A percentile compares a stretch with the other conserved stretches of the same genome.
phyloP scores from a whole-genome alignment of 495 filamentous ascomycete genomes.

The Bombardia bombarda region DNA sequence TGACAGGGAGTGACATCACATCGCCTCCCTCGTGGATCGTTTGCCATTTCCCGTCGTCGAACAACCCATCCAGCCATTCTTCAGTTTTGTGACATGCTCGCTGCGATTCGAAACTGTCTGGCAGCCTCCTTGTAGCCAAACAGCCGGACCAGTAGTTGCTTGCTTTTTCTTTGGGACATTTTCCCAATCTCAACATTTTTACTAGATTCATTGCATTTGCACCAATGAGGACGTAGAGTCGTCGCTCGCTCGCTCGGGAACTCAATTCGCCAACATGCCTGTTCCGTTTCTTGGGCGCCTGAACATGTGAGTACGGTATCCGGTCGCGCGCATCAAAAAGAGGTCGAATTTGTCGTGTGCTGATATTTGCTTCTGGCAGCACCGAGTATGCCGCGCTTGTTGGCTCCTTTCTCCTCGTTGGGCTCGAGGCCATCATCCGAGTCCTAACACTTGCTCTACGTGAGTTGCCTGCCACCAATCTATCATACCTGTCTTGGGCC shows the following conservation, averaged over 20 bases:
- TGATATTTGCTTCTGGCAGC: conserved; percentile 27
- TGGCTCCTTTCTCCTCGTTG: conserved; percentile 71
- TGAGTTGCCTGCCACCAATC: conserved; percentile 34
- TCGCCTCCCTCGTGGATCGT: too few species aligned
- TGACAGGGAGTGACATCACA: conserved; percentile 19
- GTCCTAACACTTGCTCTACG: conserved; percentile 87
- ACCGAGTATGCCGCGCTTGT: conserved; percentile 81
- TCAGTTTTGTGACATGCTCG: too few species aligned
- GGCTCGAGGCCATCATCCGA: conserved; percentile 71
- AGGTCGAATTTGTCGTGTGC: neutral
- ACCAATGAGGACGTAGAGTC: conserved; percentile 9
- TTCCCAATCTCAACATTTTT: too few species aligned
- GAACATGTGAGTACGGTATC: conserved; percentile 47
- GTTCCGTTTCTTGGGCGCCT: conserved; percentile 80
- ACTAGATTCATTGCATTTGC: too few species aligned
- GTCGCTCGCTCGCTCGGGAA: too few species aligned
- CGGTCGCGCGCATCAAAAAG: neutral
- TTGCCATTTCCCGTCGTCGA: neutral
- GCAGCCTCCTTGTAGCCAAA: too few species aligned
- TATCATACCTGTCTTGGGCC: neutral
- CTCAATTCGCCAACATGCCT: conserved; percentile 52
- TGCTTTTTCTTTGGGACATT: too few species aligned
- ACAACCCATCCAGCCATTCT: neutral
- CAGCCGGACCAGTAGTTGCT: too few species aligned
- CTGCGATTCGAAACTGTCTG: too few species aligned